Conservation (phyloP, 345 rosid species). For the Gossypium stocksii region DNA sequence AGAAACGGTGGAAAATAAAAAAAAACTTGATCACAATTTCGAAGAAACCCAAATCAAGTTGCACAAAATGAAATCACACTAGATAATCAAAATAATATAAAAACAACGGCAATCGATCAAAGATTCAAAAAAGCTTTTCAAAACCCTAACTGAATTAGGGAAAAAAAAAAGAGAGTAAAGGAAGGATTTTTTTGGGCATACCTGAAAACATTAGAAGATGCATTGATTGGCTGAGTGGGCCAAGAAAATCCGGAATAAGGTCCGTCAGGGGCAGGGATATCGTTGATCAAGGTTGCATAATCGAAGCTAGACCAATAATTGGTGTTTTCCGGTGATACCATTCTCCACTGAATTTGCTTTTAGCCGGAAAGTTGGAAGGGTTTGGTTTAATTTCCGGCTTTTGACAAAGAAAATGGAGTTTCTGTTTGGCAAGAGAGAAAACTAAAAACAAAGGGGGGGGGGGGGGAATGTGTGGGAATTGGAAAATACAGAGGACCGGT, state of each 20-base stretch:
- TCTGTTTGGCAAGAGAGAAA: conserved; percentile 13
- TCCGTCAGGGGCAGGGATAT: conserved; percentile 50
- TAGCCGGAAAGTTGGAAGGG: conserved; percentile 10
- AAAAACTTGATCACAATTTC: conserved; percentile 6
- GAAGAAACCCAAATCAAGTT: not conserved
- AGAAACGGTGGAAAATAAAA: not conserved
- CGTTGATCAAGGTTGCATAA: conserved; percentile 67
- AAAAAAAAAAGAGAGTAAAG: not conserved
- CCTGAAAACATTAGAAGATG: conserved; percentile 57
- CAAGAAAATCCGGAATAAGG: conserved; percentile 66
- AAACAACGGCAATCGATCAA: not conserved
- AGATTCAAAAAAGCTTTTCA: not conserved
- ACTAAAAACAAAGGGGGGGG: too few relatives aligned
- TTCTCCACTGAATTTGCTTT: conserved; percentile 23
- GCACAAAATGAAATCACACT: not conserved
- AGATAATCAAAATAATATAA: not conserved
- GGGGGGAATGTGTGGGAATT: too few relatives aligned
- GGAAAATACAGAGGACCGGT: too few relatives aligned
- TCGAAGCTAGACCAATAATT: conserved; percentile 44
- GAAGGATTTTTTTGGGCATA: conserved; percentile 6
- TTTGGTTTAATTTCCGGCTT: conserved; percentile 5
- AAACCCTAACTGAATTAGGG: conserved; percentile 1
- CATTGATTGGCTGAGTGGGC: conserved; percentile 54
- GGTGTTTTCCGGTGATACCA: conserved; percentile 69
- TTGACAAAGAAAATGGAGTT: not conserved